phyloP scores from a whole-genome alignment of 345 rosid species.

The Euphorbia peplus region DNA sequence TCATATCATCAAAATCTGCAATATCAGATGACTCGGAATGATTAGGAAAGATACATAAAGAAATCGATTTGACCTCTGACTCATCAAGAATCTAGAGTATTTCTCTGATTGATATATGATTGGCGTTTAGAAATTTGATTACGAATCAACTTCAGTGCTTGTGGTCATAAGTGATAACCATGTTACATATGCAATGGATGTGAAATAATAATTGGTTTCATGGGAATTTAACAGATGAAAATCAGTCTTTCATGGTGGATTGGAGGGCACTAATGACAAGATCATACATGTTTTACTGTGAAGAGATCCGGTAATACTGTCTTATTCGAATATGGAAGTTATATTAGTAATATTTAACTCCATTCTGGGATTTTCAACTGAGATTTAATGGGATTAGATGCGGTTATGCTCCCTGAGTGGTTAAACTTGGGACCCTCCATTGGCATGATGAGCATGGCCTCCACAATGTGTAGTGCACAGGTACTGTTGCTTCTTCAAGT shows the following conservation, averaged over 20 bases:
- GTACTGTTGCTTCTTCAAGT: constrained; percentile 34
- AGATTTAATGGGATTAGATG: constrained; percentile 43
- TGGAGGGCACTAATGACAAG: constrained; percentile 20
- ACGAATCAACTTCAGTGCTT: constrained; percentile 23
- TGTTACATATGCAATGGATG: constrained; percentile 2
- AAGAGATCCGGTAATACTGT: not conserved
- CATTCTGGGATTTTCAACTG: constrained; percentile 27
- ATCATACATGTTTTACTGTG: constrained; percentile 17
- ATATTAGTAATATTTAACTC: constrained; percentile 4
- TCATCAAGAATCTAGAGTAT: not conserved
- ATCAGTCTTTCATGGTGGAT: constrained; percentile 21
- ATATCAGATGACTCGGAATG: constrained; percentile 15
- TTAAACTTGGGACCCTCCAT: constrained; percentile 48
- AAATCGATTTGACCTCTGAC: constrained; percentile 9
- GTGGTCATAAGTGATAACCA: not conserved
- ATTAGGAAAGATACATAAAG: not conserved
- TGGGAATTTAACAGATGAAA: constrained; percentile 27
- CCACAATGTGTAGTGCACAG: constrained; percentile 58
- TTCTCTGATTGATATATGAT: constrained; percentile 16
- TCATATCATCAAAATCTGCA: constrained; percentile 93
- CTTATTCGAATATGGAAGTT: constrained; percentile 2
- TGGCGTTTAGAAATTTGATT: constrained; percentile 21
- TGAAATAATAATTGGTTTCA: constrained; percentile 43
- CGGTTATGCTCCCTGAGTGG: constrained; percentile 63
- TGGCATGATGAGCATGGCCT: constrained; percentile 48